Percentiles rank a stretch among this genome's conserved stretches.
phyloP scores from a whole-genome alignment of 2,329 filamentous ascomycete genomes.

The Penicillium sp. region DNA sequence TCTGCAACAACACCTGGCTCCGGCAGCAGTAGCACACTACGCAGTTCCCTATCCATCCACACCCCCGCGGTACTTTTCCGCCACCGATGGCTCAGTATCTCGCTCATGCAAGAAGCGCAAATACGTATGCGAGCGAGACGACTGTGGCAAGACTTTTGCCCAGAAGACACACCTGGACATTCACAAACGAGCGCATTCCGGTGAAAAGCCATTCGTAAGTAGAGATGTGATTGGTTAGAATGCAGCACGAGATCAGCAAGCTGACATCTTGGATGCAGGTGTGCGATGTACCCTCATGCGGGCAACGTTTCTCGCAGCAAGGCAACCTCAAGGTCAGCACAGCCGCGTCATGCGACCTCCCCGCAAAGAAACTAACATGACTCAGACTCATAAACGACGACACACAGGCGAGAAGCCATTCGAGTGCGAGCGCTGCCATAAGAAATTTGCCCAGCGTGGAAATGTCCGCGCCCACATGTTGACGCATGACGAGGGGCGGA shows the following conservation, averaged over 20 bases:
- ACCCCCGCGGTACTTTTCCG: conserved; percentile 23
- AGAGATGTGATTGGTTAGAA: not conserved
- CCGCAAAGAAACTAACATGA: conserved; percentile 1
- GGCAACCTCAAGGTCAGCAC: conserved; percentile 79
- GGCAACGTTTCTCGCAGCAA: conserved; percentile 80
- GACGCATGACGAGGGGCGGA: conserved; percentile 75
- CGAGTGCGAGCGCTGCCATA: conserved; percentile 75
- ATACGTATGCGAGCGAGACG: conserved; percentile 71
- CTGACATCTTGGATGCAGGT: conserved; percentile 41
- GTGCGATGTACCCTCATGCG: conserved; percentile 73
- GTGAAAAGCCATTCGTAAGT: conserved; percentile 85
- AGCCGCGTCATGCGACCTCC: not conserved
- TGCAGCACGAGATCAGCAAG: not conserved
- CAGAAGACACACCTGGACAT: conserved; percentile 95
- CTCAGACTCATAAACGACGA: conserved; percentile 77
- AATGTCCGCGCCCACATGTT: conserved; percentile 83
- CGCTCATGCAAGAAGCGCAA: conserved; percentile 55
- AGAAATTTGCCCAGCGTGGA: conserved; percentile 80
- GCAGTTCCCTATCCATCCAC: conserved; percentile 15
- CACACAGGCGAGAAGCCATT: conserved; percentile 89
- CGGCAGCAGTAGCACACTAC: conserved; percentile 24
- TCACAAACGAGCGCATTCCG: conserved; percentile 84
- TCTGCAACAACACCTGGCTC: conserved; percentile 38
- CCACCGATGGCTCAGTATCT: conserved; percentile 38
- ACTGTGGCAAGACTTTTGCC: conserved; percentile 78